Evolutionary conservation across 306 rosid species (phyloP), one percentile per base, ranked within the genome.

Genomic region (Hippophae rhamnoides): DNA sequence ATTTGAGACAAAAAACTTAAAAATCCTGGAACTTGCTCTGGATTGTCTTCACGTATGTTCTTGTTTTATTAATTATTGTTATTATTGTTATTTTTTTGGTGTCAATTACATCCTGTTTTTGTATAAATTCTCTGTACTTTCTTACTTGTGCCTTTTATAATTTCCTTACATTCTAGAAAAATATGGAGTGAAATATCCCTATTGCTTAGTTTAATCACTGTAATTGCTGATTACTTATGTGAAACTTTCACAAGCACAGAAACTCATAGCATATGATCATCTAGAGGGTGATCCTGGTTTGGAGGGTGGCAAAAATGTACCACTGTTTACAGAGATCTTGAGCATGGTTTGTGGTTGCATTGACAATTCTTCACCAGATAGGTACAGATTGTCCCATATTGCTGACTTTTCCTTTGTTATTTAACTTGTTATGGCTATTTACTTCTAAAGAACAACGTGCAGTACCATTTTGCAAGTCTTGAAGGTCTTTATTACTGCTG

Each of bases 221-320:
- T 60, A 44, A 59, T 62, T 52, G 9, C 10, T 65, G 51, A 47
- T 55, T 52, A 26, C 62, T 71, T 44, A 56, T 65, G 26, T 41
- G 52, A 64, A 47, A 61, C 56, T 72, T 56, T 57, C 55, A 54
- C 65, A 52, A 72, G 68, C 57, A 13, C 94, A 93, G 99, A 93
- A 93, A 81, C 99, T 93, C 78, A 93, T 93, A 63, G 97, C 99
- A 9, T 93, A 93, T 65, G 95, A 93, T 72, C 99, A 93, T 82
- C 74, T 93, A 68, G 99, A 93, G 79, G 99, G 99, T 67, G 99
- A 93, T 80, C 99, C 94, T 60, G 99, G 99, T 61, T 79, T 93
- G 74, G 90, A 93, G 43, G 95, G 89, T 54, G 90, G 96, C 63
- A 86, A 80, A 86, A 93, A 87, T 79, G 94, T 47, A 59, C 78